Evolutionary conservation across 2,329 filamentous ascomycete genomes (phyloP).

Genomic region (Biscogniauxia mediterranea): DNA sequence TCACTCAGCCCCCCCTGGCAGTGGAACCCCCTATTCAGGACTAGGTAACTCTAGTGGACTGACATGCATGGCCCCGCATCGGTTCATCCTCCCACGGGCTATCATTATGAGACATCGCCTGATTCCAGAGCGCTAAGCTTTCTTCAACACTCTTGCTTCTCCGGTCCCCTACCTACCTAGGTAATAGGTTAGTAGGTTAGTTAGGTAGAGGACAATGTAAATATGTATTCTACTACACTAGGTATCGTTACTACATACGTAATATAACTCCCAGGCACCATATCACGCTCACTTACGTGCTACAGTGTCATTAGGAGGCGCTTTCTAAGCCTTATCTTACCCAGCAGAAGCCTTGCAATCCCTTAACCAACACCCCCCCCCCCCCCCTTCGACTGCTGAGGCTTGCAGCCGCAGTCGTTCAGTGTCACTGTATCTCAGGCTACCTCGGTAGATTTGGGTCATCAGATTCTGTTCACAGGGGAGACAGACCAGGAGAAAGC

Average conservation of each 20-base stretch:
- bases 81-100: slow-evolving; percentile 29
- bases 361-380: not conserved
- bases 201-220: not conserved
- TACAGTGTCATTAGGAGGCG: slow-evolving; percentile 1
- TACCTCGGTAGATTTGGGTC: slow-evolving; percentile 10
- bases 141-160: slow-evolving; percentile 18
- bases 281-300: not conserved
- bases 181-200: too few species aligned
- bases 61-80: slow-evolving; percentile 32
- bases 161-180: slow-evolving; percentile 6
- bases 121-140: slow-evolving; percentile 25
- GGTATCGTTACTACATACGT: not conserved
- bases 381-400: slow-evolving; percentile 15
- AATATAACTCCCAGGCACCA: not conserved
- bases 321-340: slow-evolving; percentile 14
- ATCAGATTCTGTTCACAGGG: not conserved
- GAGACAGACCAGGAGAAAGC: not conserved
- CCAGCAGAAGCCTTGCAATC: not conserved
- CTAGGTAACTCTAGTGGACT: slow-evolving; percentile 15
- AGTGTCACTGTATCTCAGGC: slow-evolving; percentile 12
- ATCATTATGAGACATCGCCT: slow-evolving; percentile 20
- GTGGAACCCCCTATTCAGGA: not conserved
- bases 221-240: not conserved
- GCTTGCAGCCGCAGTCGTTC: slow-evolving; percentile 19
- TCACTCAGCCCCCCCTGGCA: not conserved